phyloP scores from a whole-genome alignment of 2,329 filamentous ascomycete genomes.

The Fusarium brevicatenulatum region DNA sequence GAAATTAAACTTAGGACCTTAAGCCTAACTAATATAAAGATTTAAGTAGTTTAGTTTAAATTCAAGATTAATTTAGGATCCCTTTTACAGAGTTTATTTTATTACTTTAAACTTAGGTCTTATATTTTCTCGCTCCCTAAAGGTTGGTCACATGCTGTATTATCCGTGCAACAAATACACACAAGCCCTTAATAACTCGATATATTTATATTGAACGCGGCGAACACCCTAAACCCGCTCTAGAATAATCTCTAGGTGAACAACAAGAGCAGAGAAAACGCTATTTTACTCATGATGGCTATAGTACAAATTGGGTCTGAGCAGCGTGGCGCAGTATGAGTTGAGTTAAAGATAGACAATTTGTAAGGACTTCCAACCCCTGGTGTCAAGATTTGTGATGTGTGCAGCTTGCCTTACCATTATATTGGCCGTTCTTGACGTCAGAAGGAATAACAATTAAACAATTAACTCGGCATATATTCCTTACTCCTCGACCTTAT shows the following conservation, averaged over 20 bases:
- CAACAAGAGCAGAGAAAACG: background rate
- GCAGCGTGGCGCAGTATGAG: background rate
- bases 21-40: no score
- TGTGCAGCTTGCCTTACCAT: background rate
- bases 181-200: background rate
- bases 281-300: background rate
- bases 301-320: background rate
- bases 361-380: background rate
- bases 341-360: background rate
- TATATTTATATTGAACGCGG: background rate
- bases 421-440: background rate
- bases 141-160: background rate
- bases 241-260: background rate
- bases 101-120: no score
- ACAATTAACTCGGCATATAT: background rate
- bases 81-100: no score
- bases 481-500: background rate
- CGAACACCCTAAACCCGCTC: background rate
- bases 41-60: no score
- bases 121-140: no score
- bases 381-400: background rate
- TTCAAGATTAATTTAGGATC: no score
- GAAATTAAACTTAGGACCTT: no score
- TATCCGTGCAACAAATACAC: background rate
- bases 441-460: background rate